These are phyloP conservation scores for Plantago ovata DNA, from an alignment of 257 asterid genomes.

Conservation along the genomic window DNA sequence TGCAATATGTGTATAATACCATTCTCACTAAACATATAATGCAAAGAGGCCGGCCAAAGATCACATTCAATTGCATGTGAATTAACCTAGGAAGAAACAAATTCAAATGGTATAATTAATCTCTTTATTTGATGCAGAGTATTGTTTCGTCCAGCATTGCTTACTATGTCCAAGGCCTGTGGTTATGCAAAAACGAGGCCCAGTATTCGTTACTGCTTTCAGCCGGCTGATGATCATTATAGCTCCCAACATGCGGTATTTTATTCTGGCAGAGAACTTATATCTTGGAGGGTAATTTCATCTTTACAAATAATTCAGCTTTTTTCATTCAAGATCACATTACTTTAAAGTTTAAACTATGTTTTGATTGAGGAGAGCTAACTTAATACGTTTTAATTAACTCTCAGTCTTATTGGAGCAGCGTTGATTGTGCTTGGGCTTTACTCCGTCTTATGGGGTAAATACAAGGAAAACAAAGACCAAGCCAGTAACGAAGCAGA, in stretches of 20 bases:
- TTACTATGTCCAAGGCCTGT: slow-evolving; percentile 86
- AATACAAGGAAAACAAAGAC: slow-evolving; percentile 56
- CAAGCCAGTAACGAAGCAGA: slow-evolving; percentile 36
- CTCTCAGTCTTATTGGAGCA: slow-evolving; percentile 52
- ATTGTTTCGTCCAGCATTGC: slow-evolving; percentile 84
- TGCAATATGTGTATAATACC: too few relatives aligned
- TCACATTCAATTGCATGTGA: too few relatives aligned
- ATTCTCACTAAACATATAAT: too few relatives aligned
- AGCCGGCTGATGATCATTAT: slow-evolving; percentile 92
- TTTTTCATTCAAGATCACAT: too few relatives aligned
- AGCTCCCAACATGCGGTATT: slow-evolving; percentile 81
- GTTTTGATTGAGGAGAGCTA: not conserved
- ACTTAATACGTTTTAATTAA: not conserved
- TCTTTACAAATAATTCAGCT: not conserved
- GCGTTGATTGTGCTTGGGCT: slow-evolving; percentile 52
- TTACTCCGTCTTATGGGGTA: slow-evolving; percentile 67
- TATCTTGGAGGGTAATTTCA: slow-evolving; percentile 71
- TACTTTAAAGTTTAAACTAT: too few relatives aligned
- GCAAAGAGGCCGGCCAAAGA: too few relatives aligned
- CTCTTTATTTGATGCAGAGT: slow-evolving; percentile 71
- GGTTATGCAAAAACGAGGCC: slow-evolving; percentile 81
- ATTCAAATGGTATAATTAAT: too few relatives aligned
- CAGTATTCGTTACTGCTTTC: slow-evolving; percentile 81
- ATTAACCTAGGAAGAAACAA: too few relatives aligned
- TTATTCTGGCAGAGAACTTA: slow-evolving; percentile 71